These are phyloP conservation scores for Ascochyta koolunga DNA, from an alignment of 2,329 filamentous ascomycete species.

Conservation along the genomic window DNA sequence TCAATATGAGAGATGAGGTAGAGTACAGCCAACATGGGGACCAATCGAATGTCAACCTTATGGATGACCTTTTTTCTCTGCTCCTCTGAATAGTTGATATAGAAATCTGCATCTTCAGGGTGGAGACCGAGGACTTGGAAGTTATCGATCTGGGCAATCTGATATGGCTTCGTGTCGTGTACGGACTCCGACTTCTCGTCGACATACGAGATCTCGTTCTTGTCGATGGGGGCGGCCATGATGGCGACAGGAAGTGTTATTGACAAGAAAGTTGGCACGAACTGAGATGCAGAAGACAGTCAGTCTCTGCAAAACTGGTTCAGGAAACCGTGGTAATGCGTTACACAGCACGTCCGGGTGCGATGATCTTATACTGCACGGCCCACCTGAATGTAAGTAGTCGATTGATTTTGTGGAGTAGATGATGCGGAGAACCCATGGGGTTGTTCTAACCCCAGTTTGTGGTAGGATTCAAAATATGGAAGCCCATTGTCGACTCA, in stretches of 20 bases:
- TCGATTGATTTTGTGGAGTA: neutral
- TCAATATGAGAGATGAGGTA: constrained; percentile 58
- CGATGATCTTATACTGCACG: constrained; percentile 6
- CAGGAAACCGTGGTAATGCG: neutral
- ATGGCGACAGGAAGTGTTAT: neutral
- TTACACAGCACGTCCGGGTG: neutral
- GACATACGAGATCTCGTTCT: constrained; percentile 29
- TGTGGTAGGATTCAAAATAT: neutral
- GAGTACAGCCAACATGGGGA: constrained; percentile 51
- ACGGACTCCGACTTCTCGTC: constrained; percentile 31
- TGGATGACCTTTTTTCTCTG: constrained; percentile 52
- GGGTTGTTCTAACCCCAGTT: neutral
- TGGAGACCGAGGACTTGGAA: constrained; percentile 33
- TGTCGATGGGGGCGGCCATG: constrained; percentile 29
- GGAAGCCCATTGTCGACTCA: neutral
- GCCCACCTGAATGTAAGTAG: neutral
- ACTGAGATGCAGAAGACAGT: neutral
- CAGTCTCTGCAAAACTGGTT: neutral
- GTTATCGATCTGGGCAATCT: constrained; percentile 35
- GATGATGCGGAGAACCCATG: constrained; percentile 10
- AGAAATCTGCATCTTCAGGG: constrained; percentile 31
- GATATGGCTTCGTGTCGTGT: constrained; percentile 22
- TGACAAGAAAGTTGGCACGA: neutral
- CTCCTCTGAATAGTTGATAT: constrained; percentile 46
- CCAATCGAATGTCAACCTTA: constrained; percentile 34